phyloP scores from a whole-genome alignment of 352 stramenopile species.

The Pythium aristosporum region DNA sequence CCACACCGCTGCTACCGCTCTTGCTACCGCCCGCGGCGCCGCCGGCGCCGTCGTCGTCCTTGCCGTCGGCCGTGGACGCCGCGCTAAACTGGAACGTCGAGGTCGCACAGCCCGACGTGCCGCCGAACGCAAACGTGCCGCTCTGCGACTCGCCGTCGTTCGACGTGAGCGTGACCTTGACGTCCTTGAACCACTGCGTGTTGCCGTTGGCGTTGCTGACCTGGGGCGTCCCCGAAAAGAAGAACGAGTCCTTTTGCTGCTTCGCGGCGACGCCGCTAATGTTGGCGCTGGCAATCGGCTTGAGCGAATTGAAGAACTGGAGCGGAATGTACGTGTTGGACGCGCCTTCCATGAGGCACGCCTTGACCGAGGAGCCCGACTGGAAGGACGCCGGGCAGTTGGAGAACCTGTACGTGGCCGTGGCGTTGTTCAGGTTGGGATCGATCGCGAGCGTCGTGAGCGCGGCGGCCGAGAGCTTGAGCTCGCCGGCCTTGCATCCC shows the following conservation, averaged over 20 bases:
- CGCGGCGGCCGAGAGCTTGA: slow-evolving; percentile 53
- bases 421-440: slow-evolving; percentile 46
- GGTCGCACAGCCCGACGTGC: slow-evolving; percentile 50
- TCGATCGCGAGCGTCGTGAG: slow-evolving; percentile 47
- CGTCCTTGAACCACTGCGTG: slow-evolving; percentile 57
- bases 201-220: slow-evolving; percentile 33
- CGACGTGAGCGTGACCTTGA: slow-evolving; percentile 61
- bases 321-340: slow-evolving; percentile 79
- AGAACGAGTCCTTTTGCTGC: slow-evolving; percentile 51
- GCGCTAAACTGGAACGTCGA: slow-evolving; percentile 71
- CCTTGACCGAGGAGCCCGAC: slow-evolving; percentile 63
- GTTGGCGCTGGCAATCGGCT: slow-evolving; percentile 56
- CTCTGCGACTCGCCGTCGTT: slow-evolving; percentile 52
- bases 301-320: slow-evolving; percentile 82
- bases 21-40: slow-evolving; percentile 5
- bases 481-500: slow-evolving; percentile 42
- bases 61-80: slow-evolving; percentile 46
- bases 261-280: slow-evolving; percentile 58
- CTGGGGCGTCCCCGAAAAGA: slow-evolving; percentile 59
- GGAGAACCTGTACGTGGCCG: slow-evolving; percentile 59
- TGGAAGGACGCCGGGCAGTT: slow-evolving; percentile 57
- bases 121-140: slow-evolving; percentile 59
- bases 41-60: slow-evolving; percentile 25
- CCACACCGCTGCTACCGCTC: slow-evolving; percentile 30
- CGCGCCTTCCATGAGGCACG: slow-evolving; percentile 81